Percentiles rank a stretch among this genome's conserved stretches.
phyloP scores from a whole-genome alignment of 2,329 filamentous ascomycete species.

The Exophiala spinifera region DNA sequence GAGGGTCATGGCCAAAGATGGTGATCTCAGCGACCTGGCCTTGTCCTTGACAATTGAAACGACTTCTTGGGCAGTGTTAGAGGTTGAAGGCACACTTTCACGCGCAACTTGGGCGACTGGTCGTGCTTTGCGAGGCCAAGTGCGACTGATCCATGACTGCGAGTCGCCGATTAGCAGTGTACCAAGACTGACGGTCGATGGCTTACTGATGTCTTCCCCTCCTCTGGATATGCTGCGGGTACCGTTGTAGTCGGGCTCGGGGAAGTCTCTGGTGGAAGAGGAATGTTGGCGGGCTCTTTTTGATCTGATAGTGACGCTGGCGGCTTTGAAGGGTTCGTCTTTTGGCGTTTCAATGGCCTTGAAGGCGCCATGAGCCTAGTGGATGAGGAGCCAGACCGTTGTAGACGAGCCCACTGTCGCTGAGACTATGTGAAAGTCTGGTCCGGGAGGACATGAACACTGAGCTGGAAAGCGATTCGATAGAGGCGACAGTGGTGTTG shows the following conservation, averaged over 20 bases:
- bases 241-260: background rate
- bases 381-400: background rate
- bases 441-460: background rate
- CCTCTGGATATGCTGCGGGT: background rate
- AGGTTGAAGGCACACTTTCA: slow-evolving; percentile 48
- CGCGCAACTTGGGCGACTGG: slow-evolving; percentile 49
- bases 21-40: slow-evolving; percentile 33
- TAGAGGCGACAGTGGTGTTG: background rate
- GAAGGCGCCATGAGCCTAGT: slow-evolving; percentile 24
- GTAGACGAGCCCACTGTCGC: background rate
- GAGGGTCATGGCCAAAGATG: slow-evolving; percentile 43
- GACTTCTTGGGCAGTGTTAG: slow-evolving; percentile 37
- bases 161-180: background rate
- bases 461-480: no score
- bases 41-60: slow-evolving; percentile 32
- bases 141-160: slow-evolving; percentile 43
- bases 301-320: slow-evolving; percentile 5
- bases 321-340: slow-evolving; percentile 23
- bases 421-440: background rate
- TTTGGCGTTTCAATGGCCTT: slow-evolving; percentile 28
- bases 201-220: slow-evolving; percentile 19
- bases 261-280: slow-evolving; percentile 21
- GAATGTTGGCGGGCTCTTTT: slow-evolving; percentile 14
- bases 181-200: background rate
- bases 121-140: slow-evolving; percentile 48